Conservation (phyloP, 108 stramenopile species). For the Cyclostephanos tholiformis region DNA sequence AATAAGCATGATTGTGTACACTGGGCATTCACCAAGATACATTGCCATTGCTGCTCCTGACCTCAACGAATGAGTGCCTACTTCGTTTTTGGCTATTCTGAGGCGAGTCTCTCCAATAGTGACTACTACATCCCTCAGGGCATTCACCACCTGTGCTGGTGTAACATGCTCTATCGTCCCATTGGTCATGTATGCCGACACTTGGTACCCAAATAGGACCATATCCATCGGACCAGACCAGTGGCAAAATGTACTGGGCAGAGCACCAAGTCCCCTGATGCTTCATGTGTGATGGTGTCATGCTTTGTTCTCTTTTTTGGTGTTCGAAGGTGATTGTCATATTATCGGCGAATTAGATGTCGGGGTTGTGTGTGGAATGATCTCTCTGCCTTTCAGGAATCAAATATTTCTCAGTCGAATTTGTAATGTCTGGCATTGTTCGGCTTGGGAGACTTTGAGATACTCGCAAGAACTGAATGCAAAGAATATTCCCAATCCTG, state of each 20-base stretch:
- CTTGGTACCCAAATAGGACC: neutral
- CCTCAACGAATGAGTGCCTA: neutral
- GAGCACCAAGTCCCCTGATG: neutral
- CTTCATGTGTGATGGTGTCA: neutral
- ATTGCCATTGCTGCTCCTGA: conserved; percentile 9
- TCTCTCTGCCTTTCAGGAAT: neutral
- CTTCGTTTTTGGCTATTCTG: neutral
- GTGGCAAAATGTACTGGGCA: neutral
- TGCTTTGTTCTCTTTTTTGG: neutral
- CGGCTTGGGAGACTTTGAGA: neutral
- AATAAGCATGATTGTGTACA: neutral
- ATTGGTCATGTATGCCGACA: neutral
- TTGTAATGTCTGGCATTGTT: neutral
- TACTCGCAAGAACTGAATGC: conserved; percentile 14
- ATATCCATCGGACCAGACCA: neutral
- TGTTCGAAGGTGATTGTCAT: neutral
- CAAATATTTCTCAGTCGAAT: neutral
- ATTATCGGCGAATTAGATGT: neutral
- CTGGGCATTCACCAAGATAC: neutral
- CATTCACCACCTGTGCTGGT: neutral
- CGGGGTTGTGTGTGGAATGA: neutral
- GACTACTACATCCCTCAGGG: neutral
- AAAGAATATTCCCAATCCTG: neutral
- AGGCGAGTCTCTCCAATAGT: neutral
- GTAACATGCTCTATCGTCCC: neutral